Percentiles rank a stretch among this genome's conserved stretches.
Evolutionary conservation across 1,284 basidiomycete species (phyloP).

Genomic region (Fomitopsis pinicola): DNA sequence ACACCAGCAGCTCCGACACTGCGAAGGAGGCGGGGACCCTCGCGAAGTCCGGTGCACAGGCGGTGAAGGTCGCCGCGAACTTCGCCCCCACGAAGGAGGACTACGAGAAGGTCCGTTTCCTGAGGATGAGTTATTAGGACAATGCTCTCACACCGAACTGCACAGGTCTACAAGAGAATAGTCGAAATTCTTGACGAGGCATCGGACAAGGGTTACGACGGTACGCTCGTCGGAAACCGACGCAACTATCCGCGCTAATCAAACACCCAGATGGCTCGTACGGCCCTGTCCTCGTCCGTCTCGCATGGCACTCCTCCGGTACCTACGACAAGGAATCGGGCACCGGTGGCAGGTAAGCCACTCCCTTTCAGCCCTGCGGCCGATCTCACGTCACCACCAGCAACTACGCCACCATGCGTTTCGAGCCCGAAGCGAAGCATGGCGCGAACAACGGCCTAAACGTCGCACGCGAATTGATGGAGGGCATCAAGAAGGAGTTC

Average conservation of each 20-base stretch:
- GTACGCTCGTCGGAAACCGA: slow-evolving; percentile 37
- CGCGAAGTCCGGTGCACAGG: slow-evolving; percentile 55
- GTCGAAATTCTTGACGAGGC: slow-evolving; percentile 75
- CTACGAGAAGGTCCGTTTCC: slow-evolving; percentile 72
- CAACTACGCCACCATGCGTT: slow-evolving; percentile 96
- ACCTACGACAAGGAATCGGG: slow-evolving; percentile 87
- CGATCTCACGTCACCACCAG: slow-evolving; percentile 31
- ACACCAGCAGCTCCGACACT: slow-evolving; percentile 38
- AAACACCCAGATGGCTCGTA: slow-evolving; percentile 76
- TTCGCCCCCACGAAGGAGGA: slow-evolving; percentile 73
- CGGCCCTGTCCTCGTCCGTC: slow-evolving; percentile 86
- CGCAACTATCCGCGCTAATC: background rate
- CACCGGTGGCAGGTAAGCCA: slow-evolving; percentile 78
- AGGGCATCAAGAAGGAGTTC: slow-evolving; percentile 83
- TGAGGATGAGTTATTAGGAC: background rate
- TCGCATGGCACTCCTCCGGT: slow-evolving; percentile 92
- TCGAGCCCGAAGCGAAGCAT: slow-evolving; percentile 81
- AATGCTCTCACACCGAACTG: background rate
- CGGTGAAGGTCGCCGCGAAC: slow-evolving; percentile 56
- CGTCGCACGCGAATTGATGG: slow-evolving; percentile 81
- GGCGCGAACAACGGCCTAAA: slow-evolving; percentile 86
- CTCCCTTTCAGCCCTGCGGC: slow-evolving; percentile 4
- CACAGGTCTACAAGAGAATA: slow-evolving; percentile 83
- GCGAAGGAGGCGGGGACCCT: slow-evolving; percentile 48
- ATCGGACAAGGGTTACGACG: slow-evolving; percentile 70